These are phyloP conservation scores for Blastobotrys proliferans DNA, from an alignment of 1,139 yeast genomes.

Conservation along the genomic window DNA sequence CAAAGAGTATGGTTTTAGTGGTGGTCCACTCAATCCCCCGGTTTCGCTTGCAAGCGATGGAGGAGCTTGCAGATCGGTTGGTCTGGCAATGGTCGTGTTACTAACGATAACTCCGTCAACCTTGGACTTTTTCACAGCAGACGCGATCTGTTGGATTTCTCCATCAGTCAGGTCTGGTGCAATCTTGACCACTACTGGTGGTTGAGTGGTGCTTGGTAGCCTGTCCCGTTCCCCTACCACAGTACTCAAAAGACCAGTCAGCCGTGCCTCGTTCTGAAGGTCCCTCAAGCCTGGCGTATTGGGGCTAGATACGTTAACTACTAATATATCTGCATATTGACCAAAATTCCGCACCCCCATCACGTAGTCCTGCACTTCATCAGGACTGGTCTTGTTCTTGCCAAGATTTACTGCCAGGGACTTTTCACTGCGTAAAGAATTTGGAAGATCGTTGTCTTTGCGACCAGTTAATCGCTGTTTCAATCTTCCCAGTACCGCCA, in stretches of 20 bases:
- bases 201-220: constrained; percentile 28
- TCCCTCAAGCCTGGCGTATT: constrained; percentile 93
- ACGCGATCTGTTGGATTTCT: constrained; percentile 80
- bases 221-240: constrained; percentile 38
- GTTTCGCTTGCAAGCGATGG: constrained; percentile 47
- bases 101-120: constrained; percentile 92
- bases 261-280: constrained; percentile 71
- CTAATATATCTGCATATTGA: constrained; percentile 80
- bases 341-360: constrained; percentile 81
- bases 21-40: constrained; percentile 91
- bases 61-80: constrained; percentile 51
- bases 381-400: constrained; percentile 78
- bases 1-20: constrained; percentile 78
- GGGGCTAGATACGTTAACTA: constrained; percentile 92
- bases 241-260: constrained; percentile 59
- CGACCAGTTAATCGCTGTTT: constrained; percentile 51
- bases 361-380: constrained; percentile 80
- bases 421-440: constrained; percentile 58
- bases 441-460: constrained; percentile 16
- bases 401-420: constrained; percentile 83
- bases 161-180: constrained; percentile 88
- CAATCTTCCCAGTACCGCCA: constrained; percentile 61
- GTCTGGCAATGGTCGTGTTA: constrained; percentile 86
- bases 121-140: constrained; percentile 67
- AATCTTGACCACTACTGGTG: constrained; percentile 79